phyloP scores from a whole-genome alignment of 345 rosid species.

The Citrus unshiu region DNA sequence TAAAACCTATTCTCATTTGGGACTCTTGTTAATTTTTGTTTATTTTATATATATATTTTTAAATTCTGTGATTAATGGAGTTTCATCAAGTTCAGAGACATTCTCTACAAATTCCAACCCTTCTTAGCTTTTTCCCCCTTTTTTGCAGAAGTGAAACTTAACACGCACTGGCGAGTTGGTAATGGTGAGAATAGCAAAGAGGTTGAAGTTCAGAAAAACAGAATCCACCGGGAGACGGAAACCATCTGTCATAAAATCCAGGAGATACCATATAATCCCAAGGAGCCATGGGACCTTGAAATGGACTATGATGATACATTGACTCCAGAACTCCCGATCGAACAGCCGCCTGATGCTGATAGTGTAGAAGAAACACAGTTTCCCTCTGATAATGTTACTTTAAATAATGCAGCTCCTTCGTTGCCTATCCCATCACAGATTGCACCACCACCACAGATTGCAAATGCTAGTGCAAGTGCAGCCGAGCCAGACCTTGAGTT shows the following conservation, averaged over 20 bases:
- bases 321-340: slow-evolving; percentile 78
- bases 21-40: background rate
- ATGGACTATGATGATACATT: slow-evolving; percentile 90
- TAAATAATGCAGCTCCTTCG: slow-evolving; percentile 27
- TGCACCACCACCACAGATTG: background rate
- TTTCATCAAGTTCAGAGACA: slow-evolving; percentile 4
- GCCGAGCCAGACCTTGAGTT: slow-evolving; percentile 87
- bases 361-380: slow-evolving; percentile 42
- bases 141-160: slow-evolving; percentile 69
- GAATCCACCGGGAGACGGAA: slow-evolving; percentile 85
- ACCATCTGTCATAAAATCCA: slow-evolving; percentile 44
- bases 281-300: slow-evolving; percentile 96
- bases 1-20: background rate
- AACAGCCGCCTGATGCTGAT: slow-evolving; percentile 78
- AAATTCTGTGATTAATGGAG: background rate
- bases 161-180: slow-evolving; percentile 66
- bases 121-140: slow-evolving; percentile 21
- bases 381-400: slow-evolving; percentile 31
- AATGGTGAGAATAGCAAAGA: slow-evolving; percentile 93
- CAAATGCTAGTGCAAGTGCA: slow-evolving; percentile 14
- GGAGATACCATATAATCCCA: slow-evolving; percentile 79
- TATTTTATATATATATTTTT: background rate
- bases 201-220: slow-evolving; percentile 71
- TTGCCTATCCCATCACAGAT: slow-evolving; percentile 35
- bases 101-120: slow-evolving; percentile 22